Evolutionary conservation across 768 basidiomycete genomes (phyloP), one percentile per base, ranked within the genome.

Genomic region (Boletus subcaerulescens): DNA sequence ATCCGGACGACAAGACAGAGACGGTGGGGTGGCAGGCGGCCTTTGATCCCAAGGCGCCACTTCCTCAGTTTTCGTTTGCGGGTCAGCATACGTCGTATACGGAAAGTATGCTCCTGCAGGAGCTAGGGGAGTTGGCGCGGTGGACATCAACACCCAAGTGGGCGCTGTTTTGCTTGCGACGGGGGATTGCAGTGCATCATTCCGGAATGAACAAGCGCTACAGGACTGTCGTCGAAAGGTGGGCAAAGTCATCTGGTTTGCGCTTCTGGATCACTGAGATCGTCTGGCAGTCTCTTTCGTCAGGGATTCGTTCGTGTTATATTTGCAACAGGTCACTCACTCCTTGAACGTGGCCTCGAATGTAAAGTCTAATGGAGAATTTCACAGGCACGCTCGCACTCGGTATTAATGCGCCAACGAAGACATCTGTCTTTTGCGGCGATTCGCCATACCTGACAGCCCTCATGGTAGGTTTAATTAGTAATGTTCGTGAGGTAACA

Each of bases 401-500:
- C 14, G 88, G 87, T 53, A 89, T 89, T 61, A 89, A 89, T 61
- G 86, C 86, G 0, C 87, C 87, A 1, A 77, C 85, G 0, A 86
- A 80, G 60, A 85, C 87, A 0, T 75, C 81, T 2, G 76, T 85
- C 7, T 88, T 88, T 60, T 80, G 77, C 50, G 82, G 80, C 0
- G 84, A 86, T 65, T 85, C 84, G 0, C 80, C 81, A 2, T 84
- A 55, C 63, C 60, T 86, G 35, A 85, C 84, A 1, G 81, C 84
- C 1, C 76, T 87, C 9, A 82, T 80, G 78, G 82, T 81, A 62
- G 3, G 76, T 62, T 41, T 38, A n/a, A 39, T 20, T 18, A 18
- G 20, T n/a, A 42, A 12, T 12, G 10, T n/a, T 40, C n/a, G 2
- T 11, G 26, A 15, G 32, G 18, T 13, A 7, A 26, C 38, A 50